phyloP scores from a whole-genome alignment of 495 filamentous ascomycete genomes.

The Penicillium maclennaniae region DNA sequence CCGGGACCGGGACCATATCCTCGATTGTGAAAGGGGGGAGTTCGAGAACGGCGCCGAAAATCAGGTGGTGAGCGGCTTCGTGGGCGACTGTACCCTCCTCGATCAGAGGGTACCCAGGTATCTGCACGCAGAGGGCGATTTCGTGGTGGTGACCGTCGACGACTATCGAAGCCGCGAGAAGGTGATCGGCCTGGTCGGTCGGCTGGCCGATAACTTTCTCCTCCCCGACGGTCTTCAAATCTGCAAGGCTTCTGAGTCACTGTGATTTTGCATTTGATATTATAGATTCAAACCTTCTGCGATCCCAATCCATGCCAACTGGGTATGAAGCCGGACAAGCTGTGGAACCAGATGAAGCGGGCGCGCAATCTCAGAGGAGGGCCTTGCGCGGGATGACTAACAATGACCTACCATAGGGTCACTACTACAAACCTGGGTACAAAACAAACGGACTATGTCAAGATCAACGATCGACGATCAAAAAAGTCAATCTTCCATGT shows the following conservation, averaged over 20 bases:
- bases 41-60: slow-evolving; percentile 47
- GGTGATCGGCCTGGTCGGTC: slow-evolving; percentile 35
- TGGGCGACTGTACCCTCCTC: slow-evolving; percentile 31
- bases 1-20: slow-evolving; percentile 27
- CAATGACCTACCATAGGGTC: neutral
- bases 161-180: slow-evolving; percentile 35
- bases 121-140: slow-evolving; percentile 40
- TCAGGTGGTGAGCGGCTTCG: slow-evolving; percentile 43
- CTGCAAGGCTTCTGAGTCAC: slow-evolving; percentile 22
- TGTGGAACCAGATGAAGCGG: neutral
- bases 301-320: slow-evolving; percentile 46
- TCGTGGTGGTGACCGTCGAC: slow-evolving; percentile 40
- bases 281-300: slow-evolving; percentile 36
- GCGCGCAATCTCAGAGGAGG: neutral
- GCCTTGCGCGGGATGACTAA: neutral
- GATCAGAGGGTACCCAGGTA: slow-evolving; percentile 45
- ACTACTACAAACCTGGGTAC: no score
- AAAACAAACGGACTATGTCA: neutral
- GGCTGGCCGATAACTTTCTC: slow-evolving; percentile 51
- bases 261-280: neutral
- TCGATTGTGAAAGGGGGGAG: slow-evolving; percentile 40
- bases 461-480: neutral
- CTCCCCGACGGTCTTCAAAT: slow-evolving; percentile 52
- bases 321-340: neutral
- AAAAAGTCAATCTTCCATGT: neutral